Evolutionary conservation across 345 rosid genomes (phyloP).

Genomic region (Ailanthus altissimus): DNA sequence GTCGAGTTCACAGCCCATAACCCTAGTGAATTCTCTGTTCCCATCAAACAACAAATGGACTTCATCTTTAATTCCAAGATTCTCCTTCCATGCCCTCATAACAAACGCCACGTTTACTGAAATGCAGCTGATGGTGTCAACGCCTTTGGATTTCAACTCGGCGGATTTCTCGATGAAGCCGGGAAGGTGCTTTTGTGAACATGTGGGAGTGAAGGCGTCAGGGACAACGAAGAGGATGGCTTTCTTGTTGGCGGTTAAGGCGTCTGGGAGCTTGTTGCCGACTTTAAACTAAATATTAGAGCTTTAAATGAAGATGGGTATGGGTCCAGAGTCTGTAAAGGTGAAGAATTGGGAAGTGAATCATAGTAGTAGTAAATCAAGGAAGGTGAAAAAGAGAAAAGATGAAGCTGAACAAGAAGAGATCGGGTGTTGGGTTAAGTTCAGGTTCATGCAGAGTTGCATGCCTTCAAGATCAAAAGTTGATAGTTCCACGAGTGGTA

Average conservation of each 20-base stretch:
- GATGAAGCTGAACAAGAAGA: slow-evolving; percentile 44
- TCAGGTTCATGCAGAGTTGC: slow-evolving; percentile 55
- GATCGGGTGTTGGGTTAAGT: slow-evolving; percentile 64
- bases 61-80: slow-evolving; percentile 64
- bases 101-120: slow-evolving; percentile 95
- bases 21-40: slow-evolving; percentile 73
- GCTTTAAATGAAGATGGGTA: slow-evolving; percentile 34
- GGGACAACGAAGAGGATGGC: slow-evolving; percentile 86
- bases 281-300: neutral
- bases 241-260: slow-evolving; percentile 69
- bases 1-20: slow-evolving; percentile 79
- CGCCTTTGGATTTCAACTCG: slow-evolving; percentile 83
- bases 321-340: slow-evolving; percentile 38
- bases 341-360: slow-evolving; percentile 36
- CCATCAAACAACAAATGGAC: slow-evolving; percentile 76
- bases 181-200: slow-evolving; percentile 91
- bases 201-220: slow-evolving; percentile 94
- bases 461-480: slow-evolving; percentile 83
- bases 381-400: slow-evolving; percentile 45
- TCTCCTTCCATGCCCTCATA: slow-evolving; percentile 84
- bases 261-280: neutral
- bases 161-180: slow-evolving; percentile 79
- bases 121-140: slow-evolving; percentile 81
- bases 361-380: slow-evolving; percentile 18
- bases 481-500: slow-evolving; percentile 67